A percentile compares a stretch with the other conserved stretches of the same genome.
These are phyloP conservation scores for Exophiala alcalophila DNA, from an alignment of 2,329 filamentous ascomycete genomes.

Conservation along the genomic window DNA sequence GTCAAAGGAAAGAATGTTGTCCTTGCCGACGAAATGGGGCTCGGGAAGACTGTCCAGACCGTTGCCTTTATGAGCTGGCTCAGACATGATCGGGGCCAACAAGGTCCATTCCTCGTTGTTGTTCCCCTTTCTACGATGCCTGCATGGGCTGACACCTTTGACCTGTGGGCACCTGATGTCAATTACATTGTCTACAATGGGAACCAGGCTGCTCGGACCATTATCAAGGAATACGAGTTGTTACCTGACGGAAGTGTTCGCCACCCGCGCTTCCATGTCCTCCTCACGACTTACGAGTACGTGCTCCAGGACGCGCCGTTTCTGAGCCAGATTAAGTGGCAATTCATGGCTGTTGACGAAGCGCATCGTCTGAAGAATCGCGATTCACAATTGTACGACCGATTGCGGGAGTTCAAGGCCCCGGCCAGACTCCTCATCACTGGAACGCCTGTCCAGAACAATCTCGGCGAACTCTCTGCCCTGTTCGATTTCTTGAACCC, in stretches of 20 bases:
- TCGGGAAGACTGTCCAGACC: conserved; percentile 97
- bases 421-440: conserved; percentile 91
- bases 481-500: conserved; percentile 96
- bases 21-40: conserved; percentile 95
- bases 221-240: conserved; percentile 87
- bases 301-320: conserved; percentile 83
- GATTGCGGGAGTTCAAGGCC: conserved; percentile 78
- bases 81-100: conserved; percentile 80
- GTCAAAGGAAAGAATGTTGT: conserved; percentile 92
- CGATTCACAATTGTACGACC: conserved; percentile 87
- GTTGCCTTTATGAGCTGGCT: conserved; percentile 97
- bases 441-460: conserved; percentile 96
- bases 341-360: conserved; percentile 93
- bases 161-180: conserved; percentile 89
- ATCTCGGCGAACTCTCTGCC: conserved; percentile 84
- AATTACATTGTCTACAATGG: conserved; percentile 98
- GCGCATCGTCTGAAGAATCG: conserved; percentile 95
- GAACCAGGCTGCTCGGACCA: conserved; percentile 77
- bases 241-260: conserved; percentile 80
- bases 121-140: conserved; percentile 96
- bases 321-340: conserved; percentile 90
- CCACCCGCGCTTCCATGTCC: conserved; percentile 94
- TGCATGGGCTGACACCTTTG: conserved; percentile 97
- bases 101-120: conserved; percentile 95
- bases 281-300: conserved; percentile 96